Percentiles rank a stretch among this genome's conserved stretches.
These are phyloP conservation scores for Saitozyma sp. DNA, from an alignment of 768 basidiomycete species.

Conservation along the genomic window DNA sequence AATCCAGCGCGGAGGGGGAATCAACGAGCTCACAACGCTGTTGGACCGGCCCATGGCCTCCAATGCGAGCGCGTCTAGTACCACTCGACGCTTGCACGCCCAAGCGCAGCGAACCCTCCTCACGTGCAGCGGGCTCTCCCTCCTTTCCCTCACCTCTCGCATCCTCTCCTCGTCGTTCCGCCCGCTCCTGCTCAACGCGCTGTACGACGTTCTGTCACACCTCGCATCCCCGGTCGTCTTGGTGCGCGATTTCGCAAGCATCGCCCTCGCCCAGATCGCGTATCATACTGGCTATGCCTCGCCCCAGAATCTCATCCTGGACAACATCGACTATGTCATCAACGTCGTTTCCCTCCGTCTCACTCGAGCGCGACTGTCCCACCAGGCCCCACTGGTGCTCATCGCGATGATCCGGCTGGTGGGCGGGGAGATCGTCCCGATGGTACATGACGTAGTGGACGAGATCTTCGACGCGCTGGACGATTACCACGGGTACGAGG, in stretches of 20 bases:
- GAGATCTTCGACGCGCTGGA: conserved; percentile 96
- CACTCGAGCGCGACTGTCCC: conserved; percentile 71
- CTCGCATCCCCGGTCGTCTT: conserved; percentile 69
- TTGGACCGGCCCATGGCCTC: conserved; percentile 46
- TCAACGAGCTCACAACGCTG: conserved; percentile 63
- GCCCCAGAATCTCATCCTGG: conserved; percentile 78
- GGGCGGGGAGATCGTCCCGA: conserved; percentile 79
- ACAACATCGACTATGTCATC: conserved; percentile 95
- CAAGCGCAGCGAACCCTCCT: conserved; percentile 67
- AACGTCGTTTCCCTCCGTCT: conserved; percentile 84
- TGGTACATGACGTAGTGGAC: conserved; percentile 90
- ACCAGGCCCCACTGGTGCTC: conserved; percentile 85
- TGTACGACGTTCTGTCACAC: conserved; percentile 86
- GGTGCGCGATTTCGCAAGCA: conserved; percentile 72
- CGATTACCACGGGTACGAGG: conserved; percentile 88
- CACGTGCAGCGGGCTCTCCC: conserved; percentile 67
- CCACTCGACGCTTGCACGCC: conserved; percentile 36
- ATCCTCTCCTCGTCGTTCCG: conserved; percentile 72
- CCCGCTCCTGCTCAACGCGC: conserved; percentile 68
- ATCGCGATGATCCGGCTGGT: conserved; percentile 81
- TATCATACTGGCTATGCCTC: conserved; percentile 83
- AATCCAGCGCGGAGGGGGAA: conserved; percentile 68
- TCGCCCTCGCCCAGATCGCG: conserved; percentile 70
- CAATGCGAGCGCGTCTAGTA: conserved; percentile 39
- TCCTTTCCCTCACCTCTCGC: conserved; percentile 69